phyloP scores from a whole-genome alignment of 352 stramenopile species.

The Globisporangium nunn region DNA sequence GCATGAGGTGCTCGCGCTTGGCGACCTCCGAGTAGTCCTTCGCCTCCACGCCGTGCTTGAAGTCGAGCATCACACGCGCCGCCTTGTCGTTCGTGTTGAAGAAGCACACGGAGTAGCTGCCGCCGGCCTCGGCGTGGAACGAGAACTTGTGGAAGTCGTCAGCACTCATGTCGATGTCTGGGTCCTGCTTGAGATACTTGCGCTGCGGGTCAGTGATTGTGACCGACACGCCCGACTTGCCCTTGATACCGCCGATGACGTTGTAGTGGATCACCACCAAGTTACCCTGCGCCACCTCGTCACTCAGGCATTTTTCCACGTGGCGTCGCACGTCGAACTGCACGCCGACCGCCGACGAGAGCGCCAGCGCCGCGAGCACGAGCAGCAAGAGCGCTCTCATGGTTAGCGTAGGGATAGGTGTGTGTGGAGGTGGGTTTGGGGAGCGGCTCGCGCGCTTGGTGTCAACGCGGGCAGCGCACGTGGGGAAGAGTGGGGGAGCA shows the following conservation, averaged over 20 bases:
- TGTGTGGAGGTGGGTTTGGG: too few relatives aligned
- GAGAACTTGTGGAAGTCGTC: constrained; percentile 83
- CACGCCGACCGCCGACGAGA: constrained; percentile 28
- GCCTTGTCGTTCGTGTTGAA: constrained; percentile 72
- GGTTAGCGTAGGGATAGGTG: background rate
- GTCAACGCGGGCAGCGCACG: too few relatives aligned
- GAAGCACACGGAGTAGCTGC: constrained; percentile 78
- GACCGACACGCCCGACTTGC: constrained; percentile 64
- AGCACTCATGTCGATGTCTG: constrained; percentile 73
- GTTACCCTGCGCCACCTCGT: constrained; percentile 69
- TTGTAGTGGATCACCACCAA: constrained; percentile 83
- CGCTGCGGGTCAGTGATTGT: constrained; percentile 63
- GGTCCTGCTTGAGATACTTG: constrained; percentile 81
- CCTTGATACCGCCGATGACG: constrained; percentile 54
- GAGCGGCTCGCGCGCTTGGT: too few relatives aligned
- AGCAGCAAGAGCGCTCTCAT: constrained; percentile 23
- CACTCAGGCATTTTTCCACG: constrained; percentile 78
- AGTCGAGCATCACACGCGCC: constrained; percentile 76
- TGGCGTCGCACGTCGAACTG: constrained; percentile 72
- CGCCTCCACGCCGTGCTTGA: constrained; percentile 83
- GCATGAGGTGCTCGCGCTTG: constrained; percentile 87
- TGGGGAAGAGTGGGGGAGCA: too few relatives aligned
- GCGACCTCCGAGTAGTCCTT: constrained; percentile 87
- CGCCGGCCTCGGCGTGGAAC: constrained; percentile 62
- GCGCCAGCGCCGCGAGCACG: constrained; percentile 12